Evolutionary conservation across 768 basidiomycete species (phyloP).

Genomic region (Panus rudis): DNA sequence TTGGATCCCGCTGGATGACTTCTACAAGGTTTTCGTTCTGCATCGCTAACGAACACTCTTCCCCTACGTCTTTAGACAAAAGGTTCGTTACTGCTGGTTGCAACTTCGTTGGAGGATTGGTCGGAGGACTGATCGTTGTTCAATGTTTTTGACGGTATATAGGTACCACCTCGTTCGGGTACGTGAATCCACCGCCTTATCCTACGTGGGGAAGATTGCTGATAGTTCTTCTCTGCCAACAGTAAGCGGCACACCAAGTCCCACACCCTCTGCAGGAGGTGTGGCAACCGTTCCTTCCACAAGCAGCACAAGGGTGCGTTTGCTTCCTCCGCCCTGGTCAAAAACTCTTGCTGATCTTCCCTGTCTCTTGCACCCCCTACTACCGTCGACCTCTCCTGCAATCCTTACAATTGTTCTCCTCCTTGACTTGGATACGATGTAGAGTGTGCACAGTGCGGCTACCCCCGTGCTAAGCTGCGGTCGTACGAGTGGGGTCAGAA

Average conservation of each 20-base stretch:
- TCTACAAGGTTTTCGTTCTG: constrained; percentile 5
- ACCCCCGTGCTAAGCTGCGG: constrained; percentile 90
- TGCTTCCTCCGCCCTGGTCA: not conserved
- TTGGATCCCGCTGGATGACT: constrained; percentile 9
- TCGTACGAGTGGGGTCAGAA: constrained; percentile 98
- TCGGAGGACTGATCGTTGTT: constrained; percentile 13
- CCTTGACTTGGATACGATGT: constrained; percentile 3
- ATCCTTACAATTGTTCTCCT: constrained; percentile 2
- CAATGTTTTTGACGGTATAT: constrained; percentile 13
- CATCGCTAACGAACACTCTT: constrained; percentile 15
- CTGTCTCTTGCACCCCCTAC: not conserved
- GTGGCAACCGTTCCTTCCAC: constrained; percentile 94
- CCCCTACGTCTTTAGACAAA: constrained; percentile 56
- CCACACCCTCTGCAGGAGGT: constrained; percentile 96
- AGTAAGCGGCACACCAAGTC: constrained; percentile 98
- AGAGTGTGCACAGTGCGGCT: constrained; percentile 96
- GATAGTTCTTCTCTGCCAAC: constrained; percentile 11
- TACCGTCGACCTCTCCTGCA: not conserved
- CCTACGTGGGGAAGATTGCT: not conserved
- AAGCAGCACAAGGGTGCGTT: constrained; percentile 92
- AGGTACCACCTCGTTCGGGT: constrained; percentile 98
- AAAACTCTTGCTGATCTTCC: constrained; percentile 6
- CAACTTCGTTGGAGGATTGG: not conserved
- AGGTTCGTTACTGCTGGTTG: constrained; percentile 49
- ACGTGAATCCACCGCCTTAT: constrained; percentile 28